Conservation (phyloP, 139 green algal genomes). For the Chlorella vulgaris region DNA sequence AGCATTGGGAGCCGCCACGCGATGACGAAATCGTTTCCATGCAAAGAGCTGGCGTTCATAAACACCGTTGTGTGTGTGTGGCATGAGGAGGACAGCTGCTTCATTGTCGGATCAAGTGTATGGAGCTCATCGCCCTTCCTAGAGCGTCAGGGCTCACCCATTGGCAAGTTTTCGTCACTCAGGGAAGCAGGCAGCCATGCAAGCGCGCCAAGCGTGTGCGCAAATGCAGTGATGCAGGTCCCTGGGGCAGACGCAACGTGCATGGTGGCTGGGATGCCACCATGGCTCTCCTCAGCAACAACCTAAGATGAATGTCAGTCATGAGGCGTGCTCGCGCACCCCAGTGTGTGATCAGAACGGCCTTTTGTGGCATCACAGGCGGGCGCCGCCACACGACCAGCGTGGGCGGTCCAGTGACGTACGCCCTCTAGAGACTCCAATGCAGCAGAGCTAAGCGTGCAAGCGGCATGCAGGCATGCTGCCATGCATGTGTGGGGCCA, state of each 20-base stretch:
- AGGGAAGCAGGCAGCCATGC: too few species aligned
- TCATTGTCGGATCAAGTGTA: slow-evolving; percentile 10
- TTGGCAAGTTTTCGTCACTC: too few species aligned
- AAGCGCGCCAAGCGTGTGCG: too few species aligned
- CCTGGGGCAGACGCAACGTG: neutral
- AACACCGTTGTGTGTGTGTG: neutral
- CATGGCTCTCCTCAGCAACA: too few species aligned
- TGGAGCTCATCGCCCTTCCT: too few species aligned
- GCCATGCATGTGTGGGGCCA: neutral
- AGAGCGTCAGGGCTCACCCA: slow-evolving; percentile 12
- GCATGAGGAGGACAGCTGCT: neutral
- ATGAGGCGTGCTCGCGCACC: too few species aligned
- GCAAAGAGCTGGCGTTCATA: neutral
- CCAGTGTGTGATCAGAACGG: slow-evolving; percentile 21
- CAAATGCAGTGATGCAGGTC: neutral
- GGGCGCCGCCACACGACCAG: neutral
- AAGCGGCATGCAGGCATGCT: neutral
- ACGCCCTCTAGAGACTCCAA: neutral
- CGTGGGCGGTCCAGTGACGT: too few species aligned
- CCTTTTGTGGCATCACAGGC: slow-evolving; percentile 32
- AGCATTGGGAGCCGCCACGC: too few species aligned
- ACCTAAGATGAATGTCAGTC: too few species aligned
- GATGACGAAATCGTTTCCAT: too few species aligned
- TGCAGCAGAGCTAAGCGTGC: neutral
- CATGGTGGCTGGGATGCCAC: neutral